These are phyloP conservation scores for Plicaturopsis crispa DNA, from an alignment of 768 basidiomycete genomes.

Conservation along the genomic window DNA sequence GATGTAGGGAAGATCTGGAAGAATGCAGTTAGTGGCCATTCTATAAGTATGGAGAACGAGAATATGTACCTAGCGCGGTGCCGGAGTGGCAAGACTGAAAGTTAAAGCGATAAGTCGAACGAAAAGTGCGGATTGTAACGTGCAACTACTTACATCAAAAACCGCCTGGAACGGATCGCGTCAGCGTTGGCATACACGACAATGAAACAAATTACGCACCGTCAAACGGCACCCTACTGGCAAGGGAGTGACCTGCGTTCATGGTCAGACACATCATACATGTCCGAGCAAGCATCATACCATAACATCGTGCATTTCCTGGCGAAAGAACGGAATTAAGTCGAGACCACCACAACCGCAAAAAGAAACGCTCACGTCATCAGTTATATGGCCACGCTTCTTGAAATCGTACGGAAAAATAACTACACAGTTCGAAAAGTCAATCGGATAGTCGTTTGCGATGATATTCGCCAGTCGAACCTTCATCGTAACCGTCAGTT, in stretches of 20 bases:
- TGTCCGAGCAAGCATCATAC: constrained; percentile 11
- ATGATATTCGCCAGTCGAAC: constrained; percentile 21
- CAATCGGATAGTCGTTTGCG: neutral
- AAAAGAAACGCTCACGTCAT: constrained; percentile 50
- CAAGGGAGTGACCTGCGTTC: constrained; percentile 37
- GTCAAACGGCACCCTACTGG: constrained; percentile 66
- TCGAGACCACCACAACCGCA: neutral
- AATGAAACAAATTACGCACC: constrained; percentile 14
- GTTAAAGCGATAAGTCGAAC: constrained; percentile 4
- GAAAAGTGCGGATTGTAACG: neutral
- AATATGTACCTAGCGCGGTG: constrained; percentile 32
- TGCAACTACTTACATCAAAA: constrained; percentile 35
- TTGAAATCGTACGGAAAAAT: constrained; percentile 90
- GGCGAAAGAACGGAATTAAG: constrained; percentile 1
- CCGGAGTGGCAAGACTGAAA: constrained; percentile 44
- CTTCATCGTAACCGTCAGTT: constrained; percentile 74
- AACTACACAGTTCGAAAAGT: constrained; percentile 34
- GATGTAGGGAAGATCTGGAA: constrained; percentile 19
- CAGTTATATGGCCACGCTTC: constrained; percentile 68
- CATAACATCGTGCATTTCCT: constrained; percentile 37
- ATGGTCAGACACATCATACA: constrained; percentile 1
- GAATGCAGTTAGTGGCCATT: neutral
- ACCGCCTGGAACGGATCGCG: constrained; percentile 22
- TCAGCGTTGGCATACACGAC: neutral
- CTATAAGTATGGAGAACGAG: neutral